phyloP scores from a whole-genome alignment of 371 early-diverging fungal genomes.

The Massospora cicadina region DNA sequence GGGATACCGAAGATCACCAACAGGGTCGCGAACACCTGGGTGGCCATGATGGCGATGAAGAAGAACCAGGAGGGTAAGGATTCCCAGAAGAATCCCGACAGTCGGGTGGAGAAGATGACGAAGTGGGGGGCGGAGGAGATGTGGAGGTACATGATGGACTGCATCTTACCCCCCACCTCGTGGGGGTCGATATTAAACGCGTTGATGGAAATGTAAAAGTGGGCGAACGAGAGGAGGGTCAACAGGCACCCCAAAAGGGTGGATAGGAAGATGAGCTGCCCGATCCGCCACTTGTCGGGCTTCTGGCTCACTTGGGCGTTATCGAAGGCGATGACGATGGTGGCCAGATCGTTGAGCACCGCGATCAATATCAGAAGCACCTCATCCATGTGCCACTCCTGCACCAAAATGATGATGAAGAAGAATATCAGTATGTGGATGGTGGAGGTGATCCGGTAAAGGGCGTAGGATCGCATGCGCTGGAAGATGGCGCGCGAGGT shows the following conservation, averaged over 20 bases:
- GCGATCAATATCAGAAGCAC: constrained; percentile 56
- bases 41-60: constrained; percentile 63
- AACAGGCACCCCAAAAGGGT: constrained; percentile 42
- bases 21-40: constrained; percentile 78
- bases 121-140: constrained; percentile 84
- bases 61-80: constrained; percentile 63
- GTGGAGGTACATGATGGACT: constrained; percentile 70
- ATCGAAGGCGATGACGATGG: constrained; percentile 70
- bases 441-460: constrained; percentile 77
- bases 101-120: constrained; percentile 84
- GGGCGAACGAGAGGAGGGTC: constrained; percentile 45
- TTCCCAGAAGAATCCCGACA: constrained; percentile 73
- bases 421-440: constrained; percentile 78
- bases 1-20: constrained; percentile 62
- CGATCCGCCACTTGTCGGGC: constrained; percentile 78
- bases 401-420: constrained; percentile 52
- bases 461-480: constrained; percentile 71
- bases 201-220: constrained; percentile 41
- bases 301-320: constrained; percentile 55
- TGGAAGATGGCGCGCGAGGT: constrained; percentile 75
- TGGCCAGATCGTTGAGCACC: constrained; percentile 65
- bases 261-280: constrained; percentile 58
- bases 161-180: constrained; percentile 20
- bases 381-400: constrained; percentile 47
- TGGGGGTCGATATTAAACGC: too few relatives aligned